These are phyloP conservation scores for Carnegiea gigantea DNA, from an alignment of 179 eudicot species.

Conservation along the genomic window DNA sequence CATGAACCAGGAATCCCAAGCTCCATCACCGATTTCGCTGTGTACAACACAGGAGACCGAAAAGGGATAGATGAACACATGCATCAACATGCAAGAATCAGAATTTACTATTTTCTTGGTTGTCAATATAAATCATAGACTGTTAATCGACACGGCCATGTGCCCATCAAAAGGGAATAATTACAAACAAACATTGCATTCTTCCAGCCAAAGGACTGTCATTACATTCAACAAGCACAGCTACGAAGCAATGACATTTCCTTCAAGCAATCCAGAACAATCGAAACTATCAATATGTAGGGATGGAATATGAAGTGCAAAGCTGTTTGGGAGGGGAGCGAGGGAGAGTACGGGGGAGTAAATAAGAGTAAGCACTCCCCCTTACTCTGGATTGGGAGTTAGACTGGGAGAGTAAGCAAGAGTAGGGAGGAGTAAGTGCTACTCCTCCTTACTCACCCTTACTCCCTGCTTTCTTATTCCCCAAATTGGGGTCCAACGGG, in stretches of 20 bases:
- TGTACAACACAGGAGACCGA: slow-evolving; percentile 12
- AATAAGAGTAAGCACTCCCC: too few relatives aligned
- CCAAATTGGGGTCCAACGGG: too few relatives aligned
- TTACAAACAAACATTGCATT: not conserved
- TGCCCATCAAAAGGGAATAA: not conserved
- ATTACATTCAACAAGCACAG: not conserved
- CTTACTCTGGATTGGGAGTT: too few relatives aligned
- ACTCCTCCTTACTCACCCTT: too few relatives aligned
- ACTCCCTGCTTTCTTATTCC: too few relatives aligned
- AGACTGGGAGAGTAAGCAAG: too few relatives aligned
- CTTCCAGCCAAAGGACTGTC: not conserved
- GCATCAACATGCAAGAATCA: not conserved
- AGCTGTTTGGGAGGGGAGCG: not conserved
- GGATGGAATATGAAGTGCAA: not conserved
- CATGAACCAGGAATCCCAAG: slow-evolving; percentile 94
- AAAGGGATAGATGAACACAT: slow-evolving; percentile 14
- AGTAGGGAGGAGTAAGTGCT: too few relatives aligned
- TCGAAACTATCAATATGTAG: not conserved
- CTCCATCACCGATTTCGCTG: slow-evolving; percentile 82
- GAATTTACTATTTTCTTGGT: not conserved
- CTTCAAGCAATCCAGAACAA: not conserved
- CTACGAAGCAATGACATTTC: not conserved
- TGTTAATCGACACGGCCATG: not conserved
- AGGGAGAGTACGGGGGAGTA: too few relatives aligned
- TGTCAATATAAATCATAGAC: not conserved